A percentile compares a stretch with the other conserved stretches of the same genome.
Conservation (phyloP, 1,139 yeast genomes). For the Ogataea hybrid region DNA sequence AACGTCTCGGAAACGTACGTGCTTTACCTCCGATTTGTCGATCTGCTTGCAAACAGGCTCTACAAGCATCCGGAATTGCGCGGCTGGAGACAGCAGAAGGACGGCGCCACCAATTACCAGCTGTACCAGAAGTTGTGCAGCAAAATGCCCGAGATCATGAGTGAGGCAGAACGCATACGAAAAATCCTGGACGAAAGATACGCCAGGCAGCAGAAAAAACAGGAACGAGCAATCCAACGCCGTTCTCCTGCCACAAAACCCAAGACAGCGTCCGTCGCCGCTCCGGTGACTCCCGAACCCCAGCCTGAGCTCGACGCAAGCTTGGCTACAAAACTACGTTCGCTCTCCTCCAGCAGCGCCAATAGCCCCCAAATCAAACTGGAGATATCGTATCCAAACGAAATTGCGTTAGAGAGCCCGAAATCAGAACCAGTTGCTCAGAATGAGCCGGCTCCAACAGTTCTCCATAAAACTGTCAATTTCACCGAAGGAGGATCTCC, state of each 20-base stretch:
- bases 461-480: conserved; percentile 38
- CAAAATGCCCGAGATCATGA: conserved; percentile 35
- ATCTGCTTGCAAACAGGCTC: conserved; percentile 44
- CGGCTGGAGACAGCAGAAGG: conserved; percentile 25
- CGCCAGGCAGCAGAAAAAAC: conserved; percentile 17
- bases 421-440: conserved; percentile 13
- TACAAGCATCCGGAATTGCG: conserved; percentile 42
- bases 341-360: conserved; percentile 6
- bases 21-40: conserved; percentile 48
- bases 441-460: background rate
- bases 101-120: conserved; percentile 18
- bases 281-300: conserved; percentile 2
- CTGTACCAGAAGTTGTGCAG: conserved; percentile 24
- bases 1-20: conserved; percentile 45
- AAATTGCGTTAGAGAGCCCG: conserved; percentile 4
- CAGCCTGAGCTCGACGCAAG: conserved; percentile 1
- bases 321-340: conserved; percentile 6
- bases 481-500: conserved; percentile 53
- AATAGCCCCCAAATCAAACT: conserved; percentile 2
- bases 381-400: conserved; percentile 4
- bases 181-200: conserved; percentile 31
- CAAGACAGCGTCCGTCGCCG: background rate
- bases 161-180: conserved; percentile 39
- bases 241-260: background rate
- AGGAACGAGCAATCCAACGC: background rate